phyloP scores from a whole-genome alignment of 2,329 filamentous ascomycete species.

The Colletotrichum spinosum region DNA sequence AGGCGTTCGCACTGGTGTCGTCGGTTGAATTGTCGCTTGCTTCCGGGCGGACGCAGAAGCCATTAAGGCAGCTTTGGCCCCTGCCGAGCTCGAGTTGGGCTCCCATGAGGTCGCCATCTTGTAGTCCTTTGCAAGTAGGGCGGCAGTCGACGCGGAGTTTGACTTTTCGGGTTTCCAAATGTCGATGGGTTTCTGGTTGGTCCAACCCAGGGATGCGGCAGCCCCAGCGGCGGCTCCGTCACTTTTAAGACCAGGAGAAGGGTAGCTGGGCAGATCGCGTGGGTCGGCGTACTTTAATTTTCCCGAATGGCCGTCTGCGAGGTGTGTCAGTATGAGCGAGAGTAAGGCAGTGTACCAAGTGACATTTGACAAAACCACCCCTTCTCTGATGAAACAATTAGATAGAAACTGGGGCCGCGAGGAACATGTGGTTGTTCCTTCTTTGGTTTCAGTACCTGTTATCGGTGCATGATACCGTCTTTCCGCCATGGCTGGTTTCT shows the following conservation, averaged over 20 bases:
- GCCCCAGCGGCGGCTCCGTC: slow-evolving; percentile 75
- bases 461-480: slow-evolving; percentile 34
- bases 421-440: no score
- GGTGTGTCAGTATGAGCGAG: background rate
- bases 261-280: slow-evolving; percentile 79
- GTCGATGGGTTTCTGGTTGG: slow-evolving; percentile 73
- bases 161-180: slow-evolving; percentile 73
- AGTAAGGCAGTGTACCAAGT: no score
- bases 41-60: slow-evolving; percentile 53
- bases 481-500: slow-evolving; percentile 34
- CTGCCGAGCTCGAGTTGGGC: slow-evolving; percentile 71
- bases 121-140: slow-evolving; percentile 55
- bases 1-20: slow-evolving; percentile 58
- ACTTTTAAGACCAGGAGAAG: slow-evolving; percentile 70
- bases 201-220: slow-evolving; percentile 80
- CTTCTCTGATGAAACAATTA: no score
- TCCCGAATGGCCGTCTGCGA: slow-evolving; percentile 46
- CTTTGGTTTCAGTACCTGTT: slow-evolving; percentile 34
- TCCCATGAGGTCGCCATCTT: slow-evolving; percentile 67
- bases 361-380: no score
- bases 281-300: slow-evolving; percentile 78
- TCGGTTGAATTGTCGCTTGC: slow-evolving; percentile 49
- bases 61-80: slow-evolving; percentile 79
- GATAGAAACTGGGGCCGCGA: no score
- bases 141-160: slow-evolving; percentile 59